These are phyloP conservation scores for Scheffersomyces titani DNA, from an alignment of 1,139 yeast species.

Conservation along the genomic window DNA sequence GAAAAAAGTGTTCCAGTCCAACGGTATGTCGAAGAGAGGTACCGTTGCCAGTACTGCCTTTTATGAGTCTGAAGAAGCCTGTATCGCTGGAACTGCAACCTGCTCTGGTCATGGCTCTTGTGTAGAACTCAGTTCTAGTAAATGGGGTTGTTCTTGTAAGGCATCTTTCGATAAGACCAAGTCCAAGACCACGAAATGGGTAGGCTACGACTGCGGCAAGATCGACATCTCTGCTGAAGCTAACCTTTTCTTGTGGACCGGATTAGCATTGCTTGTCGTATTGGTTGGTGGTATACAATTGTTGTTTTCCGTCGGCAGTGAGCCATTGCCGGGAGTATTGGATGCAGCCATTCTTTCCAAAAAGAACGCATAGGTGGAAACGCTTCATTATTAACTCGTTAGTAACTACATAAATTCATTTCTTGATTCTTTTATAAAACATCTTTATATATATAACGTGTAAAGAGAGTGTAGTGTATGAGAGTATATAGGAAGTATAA, in stretches of 20 bases:
- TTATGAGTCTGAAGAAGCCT: slow-evolving; percentile 49
- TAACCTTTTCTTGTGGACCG: slow-evolving; percentile 68
- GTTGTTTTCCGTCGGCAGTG: slow-evolving; percentile 54
- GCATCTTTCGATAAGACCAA: slow-evolving; percentile 48
- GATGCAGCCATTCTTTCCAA: slow-evolving; percentile 55
- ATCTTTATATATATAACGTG: neutral
- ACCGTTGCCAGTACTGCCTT: slow-evolving; percentile 25
- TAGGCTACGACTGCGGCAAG: slow-evolving; percentile 67
- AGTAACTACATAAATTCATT: neutral
- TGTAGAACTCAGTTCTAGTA: slow-evolving; percentile 34
- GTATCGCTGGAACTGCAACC: slow-evolving; percentile 52
- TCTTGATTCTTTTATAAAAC: neutral
- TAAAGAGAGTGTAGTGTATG: neutral
- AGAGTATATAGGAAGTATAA: no score
- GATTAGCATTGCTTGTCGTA: slow-evolving; percentile 46
- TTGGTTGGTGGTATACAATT: slow-evolving; percentile 57
- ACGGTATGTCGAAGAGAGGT: slow-evolving; percentile 18
- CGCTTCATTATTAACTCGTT: neutral
- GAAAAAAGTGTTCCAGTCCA: neutral
- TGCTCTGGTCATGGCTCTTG: slow-evolving; percentile 71
- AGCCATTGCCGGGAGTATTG: slow-evolving; percentile 69
- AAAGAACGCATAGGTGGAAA: slow-evolving; percentile 19
- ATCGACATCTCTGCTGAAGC: slow-evolving; percentile 65
- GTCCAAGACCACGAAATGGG: slow-evolving; percentile 62
- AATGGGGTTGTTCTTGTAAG: slow-evolving; percentile 63